Evolutionary conservation across 805 yeast species (phyloP).

Genomic region (Candida loeiensis): DNA sequence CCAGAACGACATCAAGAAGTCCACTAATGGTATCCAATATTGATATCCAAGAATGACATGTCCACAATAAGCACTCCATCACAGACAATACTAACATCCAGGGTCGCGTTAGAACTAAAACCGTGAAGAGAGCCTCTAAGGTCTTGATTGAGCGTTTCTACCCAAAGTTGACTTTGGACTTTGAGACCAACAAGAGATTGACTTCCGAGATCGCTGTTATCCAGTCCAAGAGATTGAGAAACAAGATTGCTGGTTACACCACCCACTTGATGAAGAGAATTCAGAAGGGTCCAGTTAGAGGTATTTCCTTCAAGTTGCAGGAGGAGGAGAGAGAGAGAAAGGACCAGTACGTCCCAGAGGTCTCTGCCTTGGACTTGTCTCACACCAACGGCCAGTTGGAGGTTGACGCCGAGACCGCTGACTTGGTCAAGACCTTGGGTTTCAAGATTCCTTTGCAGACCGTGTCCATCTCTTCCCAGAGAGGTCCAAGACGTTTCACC

Average conservation of each 20-base stretch:
- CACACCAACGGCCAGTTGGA: conserved; percentile 94
- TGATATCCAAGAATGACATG: too few relatives aligned
- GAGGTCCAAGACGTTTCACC: conserved; percentile 87
- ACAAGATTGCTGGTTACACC: conserved; percentile 99
- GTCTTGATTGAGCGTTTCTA: conserved; percentile 98
- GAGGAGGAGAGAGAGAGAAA: conserved; percentile 99
- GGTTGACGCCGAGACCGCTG: conserved; percentile 96
- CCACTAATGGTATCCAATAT: too few relatives aligned
- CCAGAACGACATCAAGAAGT: too few relatives aligned
- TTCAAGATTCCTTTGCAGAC: conserved; percentile 81
- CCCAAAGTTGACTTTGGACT: conserved; percentile 99
- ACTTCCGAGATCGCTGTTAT: conserved; percentile 97
- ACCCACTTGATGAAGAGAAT: conserved; percentile 99
- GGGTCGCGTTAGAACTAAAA: conserved; percentile 99
- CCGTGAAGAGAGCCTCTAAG: conserved; percentile 99
- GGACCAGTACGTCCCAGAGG: conserved; percentile 99
- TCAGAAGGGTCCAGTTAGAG: conserved; percentile 99
- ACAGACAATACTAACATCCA: conserved; percentile 30
- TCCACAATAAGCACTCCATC: too few relatives aligned
- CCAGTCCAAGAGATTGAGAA: conserved; percentile 99
- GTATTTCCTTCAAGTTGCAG: conserved; percentile 99
- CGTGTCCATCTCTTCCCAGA: conserved; percentile 82
- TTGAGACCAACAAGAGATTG: conserved; percentile 99
- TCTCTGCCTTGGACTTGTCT: conserved; percentile 97
- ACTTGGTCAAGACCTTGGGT: conserved; percentile 90